Conservation (phyloP, 2,329 filamentous ascomycete species). For the Aspergillus unguis region DNA sequence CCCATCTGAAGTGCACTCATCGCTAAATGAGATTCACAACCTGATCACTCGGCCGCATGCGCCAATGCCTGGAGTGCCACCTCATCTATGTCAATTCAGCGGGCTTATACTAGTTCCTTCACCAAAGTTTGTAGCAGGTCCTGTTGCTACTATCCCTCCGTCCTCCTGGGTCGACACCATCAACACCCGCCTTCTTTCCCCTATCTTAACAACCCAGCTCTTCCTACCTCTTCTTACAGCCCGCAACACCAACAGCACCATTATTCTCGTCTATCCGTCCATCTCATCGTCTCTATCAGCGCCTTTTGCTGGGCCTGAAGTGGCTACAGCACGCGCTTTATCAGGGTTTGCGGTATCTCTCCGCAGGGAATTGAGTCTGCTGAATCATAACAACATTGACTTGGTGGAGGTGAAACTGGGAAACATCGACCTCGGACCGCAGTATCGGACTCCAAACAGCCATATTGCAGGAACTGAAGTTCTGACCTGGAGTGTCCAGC, state of each 20-base stretch:
- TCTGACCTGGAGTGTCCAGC: constrained; percentile 57
- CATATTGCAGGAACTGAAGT: constrained; percentile 50
- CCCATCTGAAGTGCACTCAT: constrained; percentile 53
- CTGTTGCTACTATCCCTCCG: constrained; percentile 79
- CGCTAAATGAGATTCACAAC: constrained; percentile 69
- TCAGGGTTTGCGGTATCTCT: constrained; percentile 80
- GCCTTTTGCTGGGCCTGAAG: constrained; percentile 66
- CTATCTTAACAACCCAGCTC: constrained; percentile 81
- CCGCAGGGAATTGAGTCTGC: constrained; percentile 70
- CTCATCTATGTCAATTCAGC: constrained; percentile 72
- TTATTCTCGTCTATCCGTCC: constrained; percentile 45
- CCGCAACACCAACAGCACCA: constrained; percentile 51
- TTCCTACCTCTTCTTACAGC: constrained; percentile 76
- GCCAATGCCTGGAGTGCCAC: constrained; percentile 70
- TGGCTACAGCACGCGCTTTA: constrained; percentile 80
- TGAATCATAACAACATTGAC: constrained; percentile 59
- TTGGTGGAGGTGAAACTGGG: constrained; percentile 88
- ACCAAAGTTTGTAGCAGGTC: constrained; percentile 73
- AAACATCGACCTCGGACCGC: constrained; percentile 78
- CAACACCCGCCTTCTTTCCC: constrained; percentile 86
- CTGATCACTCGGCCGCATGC: constrained; percentile 72
- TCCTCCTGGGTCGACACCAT: constrained; percentile 84
- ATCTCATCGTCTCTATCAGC: constrained; percentile 45
- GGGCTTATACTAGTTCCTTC: constrained; percentile 80
- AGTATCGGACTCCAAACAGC: constrained; percentile 45